These are phyloP conservation scores for Lactarius akahatsu DNA, from an alignment of 768 basidiomycete genomes.

Conservation along the genomic window DNA sequence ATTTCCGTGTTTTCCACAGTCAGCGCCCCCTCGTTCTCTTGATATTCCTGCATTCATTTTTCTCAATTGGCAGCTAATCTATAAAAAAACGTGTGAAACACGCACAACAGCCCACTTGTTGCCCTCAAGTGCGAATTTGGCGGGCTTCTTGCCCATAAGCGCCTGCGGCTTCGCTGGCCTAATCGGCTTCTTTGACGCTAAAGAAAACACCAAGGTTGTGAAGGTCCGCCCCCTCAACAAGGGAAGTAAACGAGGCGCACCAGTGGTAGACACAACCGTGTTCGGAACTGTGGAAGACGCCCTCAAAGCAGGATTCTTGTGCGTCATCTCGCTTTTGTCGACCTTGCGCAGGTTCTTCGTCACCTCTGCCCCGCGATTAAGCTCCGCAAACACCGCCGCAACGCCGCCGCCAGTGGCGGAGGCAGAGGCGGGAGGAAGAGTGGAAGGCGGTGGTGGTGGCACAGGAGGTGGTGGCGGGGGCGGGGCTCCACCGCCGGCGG, in stretches of 20 bases:
- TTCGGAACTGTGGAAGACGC: constrained; percentile 52
- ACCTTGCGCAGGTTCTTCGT: constrained; percentile 93
- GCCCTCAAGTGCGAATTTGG: constrained; percentile 86
- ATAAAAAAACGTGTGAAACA: constrained; percentile 18
- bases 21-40: constrained; percentile 75
- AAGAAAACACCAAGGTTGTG: not conserved
- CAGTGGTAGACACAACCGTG: constrained; percentile 30
- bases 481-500: constrained; percentile 45
- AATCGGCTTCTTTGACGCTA: constrained; percentile 57
- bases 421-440: constrained; percentile 34
- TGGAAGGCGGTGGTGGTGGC: constrained; percentile 45
- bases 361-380: constrained; percentile 87
- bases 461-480: constrained; percentile 44
- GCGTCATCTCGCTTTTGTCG: constrained; percentile 95
- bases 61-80: not conserved
- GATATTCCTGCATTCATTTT: constrained; percentile 66
- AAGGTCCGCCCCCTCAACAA: not conserved
- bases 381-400: constrained; percentile 83
- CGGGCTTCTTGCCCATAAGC: constrained; percentile 84
- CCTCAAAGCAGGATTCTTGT: constrained; percentile 92
- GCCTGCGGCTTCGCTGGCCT: constrained; percentile 85
- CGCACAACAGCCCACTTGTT: constrained; percentile 91
- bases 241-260: not conserved
- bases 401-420: constrained; percentile 49
- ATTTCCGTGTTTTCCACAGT: constrained; percentile 75